These are phyloP conservation scores for Warburgia ugandensis DNA, from an alignment of 164 flowering plant species.

Conservation along the genomic window DNA sequence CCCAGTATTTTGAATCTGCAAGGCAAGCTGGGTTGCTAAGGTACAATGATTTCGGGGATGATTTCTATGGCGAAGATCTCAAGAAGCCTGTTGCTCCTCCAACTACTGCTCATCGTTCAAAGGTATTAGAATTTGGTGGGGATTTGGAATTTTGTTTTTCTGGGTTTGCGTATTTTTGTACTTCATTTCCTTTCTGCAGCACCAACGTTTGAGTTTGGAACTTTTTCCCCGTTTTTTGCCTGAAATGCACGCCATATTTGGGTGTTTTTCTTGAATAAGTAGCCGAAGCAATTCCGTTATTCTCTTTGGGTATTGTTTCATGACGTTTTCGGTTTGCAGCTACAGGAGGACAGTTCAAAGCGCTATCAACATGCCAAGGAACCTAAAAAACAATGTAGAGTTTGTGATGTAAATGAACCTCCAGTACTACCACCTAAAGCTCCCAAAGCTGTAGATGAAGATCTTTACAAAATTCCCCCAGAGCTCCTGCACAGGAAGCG, in stretches of 20 bases:
- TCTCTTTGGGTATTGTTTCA: no score
- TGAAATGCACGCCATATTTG: no score
- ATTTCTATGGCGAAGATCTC: conserved; percentile 36
- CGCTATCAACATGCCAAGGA: conserved; percentile 22
- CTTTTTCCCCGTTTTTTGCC: no score
- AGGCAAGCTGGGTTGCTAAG: conserved; percentile 46
- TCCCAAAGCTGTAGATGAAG: conserved; percentile 74
- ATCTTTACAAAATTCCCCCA: conserved; percentile 67
- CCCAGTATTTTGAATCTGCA: conserved; percentile 69
- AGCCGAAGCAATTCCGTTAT: not conserved
- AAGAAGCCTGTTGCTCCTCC: conserved; percentile 31
- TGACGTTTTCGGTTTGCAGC: not conserved
- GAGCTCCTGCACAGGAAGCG: conserved; percentile 37
- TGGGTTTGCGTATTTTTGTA: no score
- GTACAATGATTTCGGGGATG: conserved; percentile 27
- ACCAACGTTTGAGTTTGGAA: no score
- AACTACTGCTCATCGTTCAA: conserved; percentile 43
- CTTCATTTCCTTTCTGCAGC: no score
- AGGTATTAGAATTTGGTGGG: conserved; percentile 23
- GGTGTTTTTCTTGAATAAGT: no score
- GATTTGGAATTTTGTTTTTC: no score
- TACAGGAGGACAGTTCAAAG: not conserved
- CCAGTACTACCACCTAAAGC: conserved; percentile 19
- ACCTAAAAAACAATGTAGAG: conserved; percentile 28
- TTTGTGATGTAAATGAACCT: conserved; percentile 28